Base-by-base conservation (phyloP, 441 rosid species). In the Biscutella laevigata region DNA sequence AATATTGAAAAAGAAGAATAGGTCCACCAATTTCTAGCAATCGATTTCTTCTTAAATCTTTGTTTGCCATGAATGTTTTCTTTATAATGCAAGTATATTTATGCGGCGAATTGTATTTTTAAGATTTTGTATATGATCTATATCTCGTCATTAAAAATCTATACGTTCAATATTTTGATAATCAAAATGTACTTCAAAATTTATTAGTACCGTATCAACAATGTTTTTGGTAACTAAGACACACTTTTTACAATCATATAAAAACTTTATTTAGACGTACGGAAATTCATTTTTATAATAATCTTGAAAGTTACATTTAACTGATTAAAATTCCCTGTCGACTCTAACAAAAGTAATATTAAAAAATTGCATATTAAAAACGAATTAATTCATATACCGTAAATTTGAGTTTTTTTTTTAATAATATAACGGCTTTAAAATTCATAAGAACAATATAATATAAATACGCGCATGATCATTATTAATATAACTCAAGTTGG, bases 41-140 rank as follows among this genome's bases (percentile, higher is more conserved):
- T 59, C 16, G 43, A 59, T 14, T 59, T 60, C 43, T 38, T 45
- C 61, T 44, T 58, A 30, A n/a, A 57, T 51, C 49, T 20, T 53
- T 66, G 57, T 66, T 59, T 53, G 71, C 66, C 66, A 66, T 66
- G 66, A 66, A 59, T 38, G 16, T 51, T 57, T 50, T 43, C 14
- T 48, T 48, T 20, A 45, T 58, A 53, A 52, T 50, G 55, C 50
- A 29, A 44, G 60, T 44, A 53, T 51, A 51, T 58, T 29, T 66
- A 66, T 59, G 70, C 65, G 70, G 70, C 70, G 70, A 66, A 24
- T 21, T 66, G 65, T 28, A 56, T 16, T 8, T 26, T 35, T 15
- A 33, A 33, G 61, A 30, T 46, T 26, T 37, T 7, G 6, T 37
- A 30, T 33, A 26, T 64, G 7, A n/a, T n/a, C 25, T 22, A 4